Conservation (phyloP, 2,329 filamentous ascomycete genomes). For the Hymenoscyphus infarciens region DNA sequence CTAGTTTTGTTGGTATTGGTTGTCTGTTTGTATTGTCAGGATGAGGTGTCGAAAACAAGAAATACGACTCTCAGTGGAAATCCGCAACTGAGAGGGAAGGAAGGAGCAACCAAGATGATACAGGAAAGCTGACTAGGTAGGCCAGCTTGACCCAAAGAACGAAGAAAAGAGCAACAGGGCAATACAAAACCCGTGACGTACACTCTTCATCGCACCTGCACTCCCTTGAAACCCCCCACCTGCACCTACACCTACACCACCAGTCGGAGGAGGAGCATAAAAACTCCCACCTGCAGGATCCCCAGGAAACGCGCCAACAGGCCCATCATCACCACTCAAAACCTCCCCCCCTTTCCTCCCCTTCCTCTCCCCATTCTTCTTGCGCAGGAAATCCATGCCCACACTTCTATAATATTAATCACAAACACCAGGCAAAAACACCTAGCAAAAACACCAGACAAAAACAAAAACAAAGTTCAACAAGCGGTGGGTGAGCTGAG, state of each 20-base stretch:
- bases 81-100: no score
- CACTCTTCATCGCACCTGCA: not conserved
- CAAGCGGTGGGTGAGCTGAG: no score
- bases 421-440: no score
- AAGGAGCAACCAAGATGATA: no score
- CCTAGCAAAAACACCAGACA: no score
- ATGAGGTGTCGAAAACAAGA: not conserved
- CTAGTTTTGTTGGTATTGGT: not conserved
- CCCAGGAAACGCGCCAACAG: not conserved
- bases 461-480: no score
- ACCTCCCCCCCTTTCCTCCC: not conserved
- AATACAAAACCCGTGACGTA: not conserved
- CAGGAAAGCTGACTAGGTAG: no score
- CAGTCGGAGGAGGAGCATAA: not conserved
- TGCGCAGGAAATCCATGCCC: conserved; percentile 8
- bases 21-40: not conserved
- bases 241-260: not conserved
- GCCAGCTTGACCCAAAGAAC: no score
- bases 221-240: not conserved
- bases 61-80: not conserved
- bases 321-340: not conserved
- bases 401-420: not conserved
- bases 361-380: conserved; percentile 3
- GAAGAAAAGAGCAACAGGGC: not conserved
- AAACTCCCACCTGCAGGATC: not conserved